Conservation (phyloP, 257 asterid species). For the Scutellaria barbata region DNA sequence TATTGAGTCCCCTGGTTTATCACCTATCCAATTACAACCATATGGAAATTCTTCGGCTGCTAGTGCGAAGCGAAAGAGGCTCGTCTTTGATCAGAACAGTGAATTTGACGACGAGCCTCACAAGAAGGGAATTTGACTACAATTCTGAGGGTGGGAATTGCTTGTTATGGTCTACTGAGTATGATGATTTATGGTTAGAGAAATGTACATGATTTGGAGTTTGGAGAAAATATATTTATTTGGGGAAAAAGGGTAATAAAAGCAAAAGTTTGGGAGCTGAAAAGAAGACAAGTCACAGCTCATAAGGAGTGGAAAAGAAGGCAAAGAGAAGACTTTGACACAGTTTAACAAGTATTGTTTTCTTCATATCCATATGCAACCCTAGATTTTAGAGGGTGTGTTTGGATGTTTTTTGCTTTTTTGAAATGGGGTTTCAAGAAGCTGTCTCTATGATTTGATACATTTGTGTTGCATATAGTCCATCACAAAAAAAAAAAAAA, state of each 20-base stretch:
- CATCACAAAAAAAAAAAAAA: conserved; percentile 30
- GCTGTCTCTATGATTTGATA: conserved; percentile 57
- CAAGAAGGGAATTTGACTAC: conserved; percentile 33
- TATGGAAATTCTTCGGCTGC: conserved; percentile 40
- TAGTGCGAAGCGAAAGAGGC: conserved; percentile 58
- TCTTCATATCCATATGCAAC: conserved; percentile 52
- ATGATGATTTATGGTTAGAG: conserved; percentile 25
- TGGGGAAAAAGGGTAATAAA: conserved; percentile 19
- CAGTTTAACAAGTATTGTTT: conserved; percentile 43
- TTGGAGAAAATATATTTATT: conserved; percentile 21
- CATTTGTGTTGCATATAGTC: conserved; percentile 45
- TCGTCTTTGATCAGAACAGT: conserved; percentile 44
- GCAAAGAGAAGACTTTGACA: conserved; percentile 43
- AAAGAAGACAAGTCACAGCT: conserved; percentile 33
- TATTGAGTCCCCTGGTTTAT: conserved; percentile 45
- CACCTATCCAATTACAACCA: conserved; percentile 43
- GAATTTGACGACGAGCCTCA: conserved; percentile 34
- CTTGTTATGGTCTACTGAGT: neutral
- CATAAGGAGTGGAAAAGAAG: conserved; percentile 37
- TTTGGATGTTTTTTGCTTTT: conserved; percentile 34
- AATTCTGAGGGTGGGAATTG: neutral
- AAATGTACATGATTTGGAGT: conserved; percentile 42
- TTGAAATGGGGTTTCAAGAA: conserved; percentile 30
- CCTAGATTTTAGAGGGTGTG: conserved; percentile 62
- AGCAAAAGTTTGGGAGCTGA: conserved; percentile 37